Percentiles rank a stretch among this genome's conserved stretches.
Conservation (phyloP, 768 basidiomycete species). For the Daedaleopsis nitida region DNA sequence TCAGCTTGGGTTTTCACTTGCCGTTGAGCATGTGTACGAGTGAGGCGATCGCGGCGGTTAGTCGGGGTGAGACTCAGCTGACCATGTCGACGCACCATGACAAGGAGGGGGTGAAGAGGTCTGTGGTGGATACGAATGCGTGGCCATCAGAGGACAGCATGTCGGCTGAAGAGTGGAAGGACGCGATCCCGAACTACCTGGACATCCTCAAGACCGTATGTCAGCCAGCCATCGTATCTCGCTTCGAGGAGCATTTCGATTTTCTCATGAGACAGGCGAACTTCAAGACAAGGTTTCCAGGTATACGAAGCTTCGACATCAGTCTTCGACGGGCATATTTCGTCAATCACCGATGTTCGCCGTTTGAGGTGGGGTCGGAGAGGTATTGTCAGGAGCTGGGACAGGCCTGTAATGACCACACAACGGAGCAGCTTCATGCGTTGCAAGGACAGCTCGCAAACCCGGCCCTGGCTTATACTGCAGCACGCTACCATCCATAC, state of each 20-base stretch:
- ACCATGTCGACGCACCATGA: not conserved
- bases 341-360: not conserved
- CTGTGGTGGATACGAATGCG: not conserved
- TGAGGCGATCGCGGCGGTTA: constrained; percentile 1
- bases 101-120: not conserved
- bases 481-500: not conserved
- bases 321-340: not conserved
- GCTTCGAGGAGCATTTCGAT: constrained; percentile 1
- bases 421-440: not conserved
- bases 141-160: not conserved
- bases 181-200: constrained; percentile 1
- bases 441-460: not conserved
- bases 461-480: not conserved
- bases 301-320: constrained; percentile 6
- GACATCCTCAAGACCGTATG: not conserved
- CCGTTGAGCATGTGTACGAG: constrained; percentile 6
- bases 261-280: not conserved
- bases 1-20: constrained; percentile 3
- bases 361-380: not conserved
- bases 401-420: not conserved
- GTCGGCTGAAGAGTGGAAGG: constrained; percentile 2
- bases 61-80: not conserved
- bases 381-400: not conserved
- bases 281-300: not conserved
- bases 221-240: not conserved